phyloP scores from a whole-genome alignment of 495 filamentous ascomycete genomes.

The Niebla homalea region DNA sequence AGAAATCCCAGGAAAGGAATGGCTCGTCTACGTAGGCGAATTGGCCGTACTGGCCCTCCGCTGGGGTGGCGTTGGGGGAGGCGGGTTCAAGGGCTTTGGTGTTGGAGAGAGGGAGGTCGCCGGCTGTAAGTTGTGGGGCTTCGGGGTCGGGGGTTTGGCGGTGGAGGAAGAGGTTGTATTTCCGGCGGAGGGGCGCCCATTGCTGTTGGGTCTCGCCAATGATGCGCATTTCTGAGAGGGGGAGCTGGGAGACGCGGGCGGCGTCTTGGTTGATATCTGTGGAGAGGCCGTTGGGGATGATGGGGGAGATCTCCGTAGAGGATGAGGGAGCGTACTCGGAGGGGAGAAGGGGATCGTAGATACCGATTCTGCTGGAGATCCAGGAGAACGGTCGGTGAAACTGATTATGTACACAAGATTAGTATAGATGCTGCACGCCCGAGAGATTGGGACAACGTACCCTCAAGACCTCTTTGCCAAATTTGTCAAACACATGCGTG shows the following conservation, averaged over 20 bases:
- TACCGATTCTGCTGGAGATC: slow-evolving; percentile 50
- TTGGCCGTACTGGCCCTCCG: slow-evolving; percentile 39
- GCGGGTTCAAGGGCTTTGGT: slow-evolving; percentile 35
- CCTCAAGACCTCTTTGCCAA: slow-evolving; percentile 49
- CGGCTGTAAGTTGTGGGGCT: slow-evolving; percentile 26
- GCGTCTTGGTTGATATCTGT: slow-evolving; percentile 27
- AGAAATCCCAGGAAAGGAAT: slow-evolving; percentile 46
- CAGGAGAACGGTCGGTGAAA: slow-evolving; percentile 59
- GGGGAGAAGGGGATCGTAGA: slow-evolving; percentile 45
- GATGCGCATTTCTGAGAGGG: slow-evolving; percentile 44
- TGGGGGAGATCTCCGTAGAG: slow-evolving; percentile 32
- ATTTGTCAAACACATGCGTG: slow-evolving; percentile 55
- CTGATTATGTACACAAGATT: slow-evolving; percentile 13
- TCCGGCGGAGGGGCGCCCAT: slow-evolving; percentile 52
- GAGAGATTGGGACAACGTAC: slow-evolving; percentile 22
- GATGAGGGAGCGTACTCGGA: slow-evolving; percentile 19
- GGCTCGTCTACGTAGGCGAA: slow-evolving; percentile 51
- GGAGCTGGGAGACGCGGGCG: slow-evolving; percentile 37
- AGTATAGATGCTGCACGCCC: not conserved
- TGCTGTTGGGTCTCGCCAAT: slow-evolving; percentile 57
- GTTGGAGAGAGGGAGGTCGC: slow-evolving; percentile 33
- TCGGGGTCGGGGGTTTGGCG: slow-evolving; percentile 20
- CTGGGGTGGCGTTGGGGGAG: slow-evolving; percentile 18
- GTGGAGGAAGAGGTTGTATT: slow-evolving; percentile 54
- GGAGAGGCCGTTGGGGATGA: slow-evolving; percentile 28